Percentiles rank a stretch among this genome's conserved stretches.
Evolutionary conservation across 2,329 filamentous ascomycete species (phyloP).

Genomic region (Cladophialophora exuberans): DNA sequence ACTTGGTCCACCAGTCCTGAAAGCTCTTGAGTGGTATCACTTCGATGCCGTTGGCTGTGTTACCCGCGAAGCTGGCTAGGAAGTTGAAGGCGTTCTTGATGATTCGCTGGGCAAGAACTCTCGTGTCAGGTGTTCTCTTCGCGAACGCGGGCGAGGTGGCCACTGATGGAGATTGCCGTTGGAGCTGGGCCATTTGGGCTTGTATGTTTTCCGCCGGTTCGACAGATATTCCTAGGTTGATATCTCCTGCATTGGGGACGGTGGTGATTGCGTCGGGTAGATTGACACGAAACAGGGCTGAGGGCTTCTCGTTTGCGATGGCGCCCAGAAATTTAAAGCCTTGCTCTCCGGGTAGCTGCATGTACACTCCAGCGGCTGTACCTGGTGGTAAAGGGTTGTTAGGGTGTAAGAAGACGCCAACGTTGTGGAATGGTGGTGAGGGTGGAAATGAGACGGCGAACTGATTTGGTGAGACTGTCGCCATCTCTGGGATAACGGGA

Average conservation of each 20-base stretch:
- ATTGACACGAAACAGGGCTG: constrained; percentile 82
- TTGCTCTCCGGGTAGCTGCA: constrained; percentile 66
- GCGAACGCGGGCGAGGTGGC: constrained; percentile 40
- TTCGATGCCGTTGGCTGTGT: constrained; percentile 67
- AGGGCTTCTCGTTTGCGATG: constrained; percentile 87
- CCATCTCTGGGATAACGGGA: constrained; percentile 61
- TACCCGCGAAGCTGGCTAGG: constrained; percentile 79
- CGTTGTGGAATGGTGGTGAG: constrained; percentile 65
- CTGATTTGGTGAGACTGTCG: constrained; percentile 54
- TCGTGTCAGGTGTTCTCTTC: constrained; percentile 57
- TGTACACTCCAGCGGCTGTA: constrained; percentile 87
- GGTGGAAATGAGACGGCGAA: constrained; percentile 70
- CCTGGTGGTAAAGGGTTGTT: constrained; percentile 71
- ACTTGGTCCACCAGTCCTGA: constrained; percentile 97
- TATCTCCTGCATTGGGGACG: constrained; percentile 26
- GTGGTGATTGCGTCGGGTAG: constrained; percentile 29
- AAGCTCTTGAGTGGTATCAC: constrained; percentile 94
- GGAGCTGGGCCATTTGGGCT: constrained; percentile 65
- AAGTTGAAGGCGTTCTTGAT: constrained; percentile 99
- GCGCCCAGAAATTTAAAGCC: constrained; percentile 86
- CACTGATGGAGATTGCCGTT: constrained; percentile 29
- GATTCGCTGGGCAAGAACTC: constrained; percentile 84
- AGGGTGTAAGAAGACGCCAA: constrained; percentile 88
- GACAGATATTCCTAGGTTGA: constrained; percentile 70
- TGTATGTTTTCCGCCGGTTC: constrained; percentile 76